Evolutionary conservation across 192 early-diverging fungal species (phyloP).

Genomic region (Rhizophlyctis rosea): DNA sequence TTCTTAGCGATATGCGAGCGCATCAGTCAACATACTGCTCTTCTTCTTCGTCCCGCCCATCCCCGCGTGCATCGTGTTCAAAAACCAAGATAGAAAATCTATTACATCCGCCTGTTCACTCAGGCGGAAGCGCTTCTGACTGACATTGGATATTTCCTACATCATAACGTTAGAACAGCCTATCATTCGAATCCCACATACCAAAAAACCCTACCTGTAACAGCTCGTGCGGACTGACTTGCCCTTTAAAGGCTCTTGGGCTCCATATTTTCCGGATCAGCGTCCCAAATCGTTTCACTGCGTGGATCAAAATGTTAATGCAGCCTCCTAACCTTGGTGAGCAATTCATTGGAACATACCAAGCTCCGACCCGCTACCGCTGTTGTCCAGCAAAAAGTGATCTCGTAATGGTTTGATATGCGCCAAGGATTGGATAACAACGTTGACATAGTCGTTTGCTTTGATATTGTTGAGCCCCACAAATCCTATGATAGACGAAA

Average conservation of each 20-base stretch:
- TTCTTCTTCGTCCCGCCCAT: conserved; percentile 76
- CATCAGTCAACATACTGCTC: conserved; percentile 49
- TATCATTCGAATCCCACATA: background rate
- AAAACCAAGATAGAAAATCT: conserved; percentile 87
- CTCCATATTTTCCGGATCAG: conserved; percentile 92
- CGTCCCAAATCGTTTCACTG: conserved; percentile 72
- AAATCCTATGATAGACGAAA: conserved; percentile 55
- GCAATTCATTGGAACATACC: no score
- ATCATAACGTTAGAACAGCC: background rate
- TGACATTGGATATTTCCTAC: conserved; percentile 79
- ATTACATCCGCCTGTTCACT: conserved; percentile 80
- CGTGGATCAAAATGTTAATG: background rate
- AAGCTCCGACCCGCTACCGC: conserved; percentile 30
- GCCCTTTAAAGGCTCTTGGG: conserved; percentile 84
- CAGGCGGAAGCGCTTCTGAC: conserved; percentile 73
- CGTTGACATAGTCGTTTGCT: conserved; percentile 92
- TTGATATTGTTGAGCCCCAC: conserved; percentile 95
- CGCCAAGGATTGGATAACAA: conserved; percentile 79
- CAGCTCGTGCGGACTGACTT: conserved; percentile 94
- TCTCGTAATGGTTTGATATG: conserved; percentile 86
- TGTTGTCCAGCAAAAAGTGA: conserved; percentile 67
- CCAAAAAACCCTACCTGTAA: conserved; percentile 59
- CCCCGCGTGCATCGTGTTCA: conserved; percentile 84
- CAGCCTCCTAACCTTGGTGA: no score
- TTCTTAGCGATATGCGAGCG: no score